Evolutionary conservation across 164 flowering plant species (phyloP).

Genomic region (Cinnamomum micranthum): DNA sequence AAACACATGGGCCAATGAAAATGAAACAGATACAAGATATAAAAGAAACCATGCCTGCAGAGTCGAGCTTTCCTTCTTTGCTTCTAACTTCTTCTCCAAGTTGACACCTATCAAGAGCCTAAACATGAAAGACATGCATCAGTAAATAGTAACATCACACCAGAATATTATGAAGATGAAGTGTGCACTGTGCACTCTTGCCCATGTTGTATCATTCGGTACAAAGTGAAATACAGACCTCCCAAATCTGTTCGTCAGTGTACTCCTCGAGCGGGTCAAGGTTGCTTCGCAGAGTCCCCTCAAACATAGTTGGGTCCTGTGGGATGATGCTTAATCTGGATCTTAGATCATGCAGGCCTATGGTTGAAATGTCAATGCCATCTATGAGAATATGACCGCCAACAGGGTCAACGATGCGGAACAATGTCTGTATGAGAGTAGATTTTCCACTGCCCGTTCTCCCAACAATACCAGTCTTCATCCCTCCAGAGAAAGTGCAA

Average conservation of each 20-base stretch:
- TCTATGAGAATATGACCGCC: slow-evolving; percentile 36
- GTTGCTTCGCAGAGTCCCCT: slow-evolving; percentile 37
- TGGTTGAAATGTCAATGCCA: slow-evolving; percentile 30
- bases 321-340: slow-evolving; percentile 45
- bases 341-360: slow-evolving; percentile 43
- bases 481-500: slow-evolving; percentile 35
- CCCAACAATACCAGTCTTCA: slow-evolving; percentile 41
- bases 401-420: slow-evolving; percentile 41
- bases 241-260: slow-evolving; percentile 46
- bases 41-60: slow-evolving; percentile 26
- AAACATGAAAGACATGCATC: slow-evolving; percentile 3
- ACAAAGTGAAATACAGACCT: slow-evolving; percentile 21
- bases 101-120: slow-evolving; percentile 46
- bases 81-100: slow-evolving; percentile 39
- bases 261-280: slow-evolving; percentile 42
- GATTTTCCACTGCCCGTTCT: slow-evolving; percentile 50
- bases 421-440: slow-evolving; percentile 39
- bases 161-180: neutral
- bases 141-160: neutral
- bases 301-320: slow-evolving; percentile 49
- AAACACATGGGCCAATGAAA: neutral
- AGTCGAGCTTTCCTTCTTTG: slow-evolving; percentile 34
- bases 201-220: too few relatives aligned
- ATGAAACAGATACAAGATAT: neutral
- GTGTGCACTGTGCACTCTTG: neutral